Evolutionary conservation across 1,284 basidiomycete species (phyloP).

Genomic region (Austropuccinia psidii): DNA sequence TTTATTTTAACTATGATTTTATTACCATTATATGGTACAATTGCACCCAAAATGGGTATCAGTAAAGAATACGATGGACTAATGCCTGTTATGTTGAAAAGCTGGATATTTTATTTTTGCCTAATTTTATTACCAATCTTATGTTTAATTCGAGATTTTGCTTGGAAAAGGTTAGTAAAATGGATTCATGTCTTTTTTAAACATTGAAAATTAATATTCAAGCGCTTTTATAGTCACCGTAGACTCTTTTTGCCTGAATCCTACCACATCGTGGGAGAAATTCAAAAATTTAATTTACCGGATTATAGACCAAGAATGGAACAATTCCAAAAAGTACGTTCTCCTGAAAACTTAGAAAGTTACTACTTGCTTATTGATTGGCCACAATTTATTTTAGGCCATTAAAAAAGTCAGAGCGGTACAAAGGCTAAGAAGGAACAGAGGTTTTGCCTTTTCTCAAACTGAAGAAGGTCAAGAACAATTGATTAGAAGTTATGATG

Average conservation of each 20-base stretch:
- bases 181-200: not conserved
- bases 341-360: not conserved
- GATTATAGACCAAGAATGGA: slow-evolving; percentile 96
- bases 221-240: not conserved
- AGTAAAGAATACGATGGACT: slow-evolving; percentile 83
- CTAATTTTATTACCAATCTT: slow-evolving; percentile 78
- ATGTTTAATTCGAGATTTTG: slow-evolving; percentile 82
- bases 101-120: slow-evolving; percentile 79
- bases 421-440: slow-evolving; percentile 83
- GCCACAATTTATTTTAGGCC: slow-evolving; percentile 58
- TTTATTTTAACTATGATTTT: slow-evolving; percentile 91
- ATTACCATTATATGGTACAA: slow-evolving; percentile 77
- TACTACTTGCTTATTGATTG: not conserved
- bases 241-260: slow-evolving; percentile 81
- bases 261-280: slow-evolving; percentile 95
- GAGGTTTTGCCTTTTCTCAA: slow-evolving; percentile 94
- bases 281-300: slow-evolving; percentile 83
- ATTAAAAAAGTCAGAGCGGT: slow-evolving; percentile 96
- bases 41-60: slow-evolving; percentile 75
- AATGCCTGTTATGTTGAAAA: slow-evolving; percentile 77
- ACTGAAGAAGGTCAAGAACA: slow-evolving; percentile 46
- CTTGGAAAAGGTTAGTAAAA: slow-evolving; percentile 79
- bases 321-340: slow-evolving; percentile 56
- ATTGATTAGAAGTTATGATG: slow-evolving; percentile 45
- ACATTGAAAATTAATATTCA: not conserved